A percentile compares a stretch with the other conserved stretches of the same genome.
These are phyloP conservation scores for Clarireedia monteithiana DNA, from an alignment of 2,329 filamentous ascomycete genomes.

Conservation along the genomic window DNA sequence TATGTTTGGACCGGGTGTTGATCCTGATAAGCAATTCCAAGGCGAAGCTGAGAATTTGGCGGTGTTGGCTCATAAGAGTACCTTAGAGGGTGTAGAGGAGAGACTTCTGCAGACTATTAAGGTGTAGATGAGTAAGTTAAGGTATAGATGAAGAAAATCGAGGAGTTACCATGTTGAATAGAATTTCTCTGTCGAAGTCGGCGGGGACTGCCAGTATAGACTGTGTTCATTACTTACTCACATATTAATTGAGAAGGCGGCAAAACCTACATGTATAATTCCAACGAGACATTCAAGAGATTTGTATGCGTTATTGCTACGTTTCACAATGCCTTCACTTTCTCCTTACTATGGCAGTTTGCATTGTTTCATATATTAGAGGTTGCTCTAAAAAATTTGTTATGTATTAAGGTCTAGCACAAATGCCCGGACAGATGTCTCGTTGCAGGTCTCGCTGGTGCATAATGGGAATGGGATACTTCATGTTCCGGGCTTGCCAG, in stretches of 20 bases:
- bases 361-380: too few relatives aligned
- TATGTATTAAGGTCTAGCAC: too few relatives aligned
- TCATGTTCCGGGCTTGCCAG: too few relatives aligned
- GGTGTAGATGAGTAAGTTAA: conserved; percentile 9
- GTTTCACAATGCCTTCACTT: too few relatives aligned
- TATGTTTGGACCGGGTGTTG: conserved; percentile 86
- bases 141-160: background rate
- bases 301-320: too few relatives aligned
- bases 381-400: too few relatives aligned
- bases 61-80: conserved; percentile 88
- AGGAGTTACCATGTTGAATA: background rate
- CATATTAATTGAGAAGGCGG: background rate
- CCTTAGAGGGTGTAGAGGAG: conserved; percentile 81
- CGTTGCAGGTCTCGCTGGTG: too few relatives aligned
- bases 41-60: conserved; percentile 92
- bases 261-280: too few relatives aligned
- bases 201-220: background rate
- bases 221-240: background rate
- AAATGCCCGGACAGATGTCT: too few relatives aligned
- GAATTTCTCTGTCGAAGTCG: background rate
- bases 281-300: too few relatives aligned
- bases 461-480: too few relatives aligned
- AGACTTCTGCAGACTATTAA: conserved; percentile 54
- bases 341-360: background rate
- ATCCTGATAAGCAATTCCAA: conserved; percentile 91